Percentiles rank a stretch among this genome's conserved stretches.
Evolutionary conservation across 106 monocot species (phyloP).

Genomic region (Platanthera zijinensis): DNA sequence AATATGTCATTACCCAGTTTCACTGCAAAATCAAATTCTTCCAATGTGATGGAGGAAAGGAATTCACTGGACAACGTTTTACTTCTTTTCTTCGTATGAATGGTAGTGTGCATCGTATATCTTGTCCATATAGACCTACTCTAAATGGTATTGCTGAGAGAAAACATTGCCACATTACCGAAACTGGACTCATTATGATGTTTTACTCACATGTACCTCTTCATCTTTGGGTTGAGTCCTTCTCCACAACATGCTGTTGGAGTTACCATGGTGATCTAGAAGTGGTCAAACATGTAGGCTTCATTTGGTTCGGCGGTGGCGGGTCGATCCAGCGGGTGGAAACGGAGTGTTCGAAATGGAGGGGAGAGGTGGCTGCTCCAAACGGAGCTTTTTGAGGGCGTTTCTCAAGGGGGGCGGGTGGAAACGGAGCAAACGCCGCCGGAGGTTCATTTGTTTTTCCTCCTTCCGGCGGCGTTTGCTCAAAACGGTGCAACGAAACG

Average conservation of each 20-base stretch:
- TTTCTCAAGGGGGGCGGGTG: too few species aligned
- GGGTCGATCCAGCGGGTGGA: too few species aligned
- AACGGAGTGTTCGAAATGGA: too few species aligned
- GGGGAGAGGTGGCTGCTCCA: too few species aligned
- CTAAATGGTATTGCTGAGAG: not conserved
- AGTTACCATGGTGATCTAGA: too few species aligned
- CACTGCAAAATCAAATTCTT: not conserved
- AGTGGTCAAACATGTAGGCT: too few species aligned
- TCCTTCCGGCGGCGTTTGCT: too few species aligned
- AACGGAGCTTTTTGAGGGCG: too few species aligned
- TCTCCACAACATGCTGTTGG: not conserved
- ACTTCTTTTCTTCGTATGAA: not conserved
- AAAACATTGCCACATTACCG: not conserved
- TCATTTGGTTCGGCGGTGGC: too few species aligned
- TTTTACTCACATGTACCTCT: not conserved
- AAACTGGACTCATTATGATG: not conserved
- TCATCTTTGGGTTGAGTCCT: slow-evolving; percentile 7
- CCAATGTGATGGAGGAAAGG: not conserved
- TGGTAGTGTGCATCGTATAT: not conserved
- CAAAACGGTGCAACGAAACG: too few species aligned
- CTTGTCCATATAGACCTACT: not conserved
- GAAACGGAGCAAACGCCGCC: too few species aligned
- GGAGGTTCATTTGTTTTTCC: too few species aligned
- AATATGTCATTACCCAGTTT: not conserved
- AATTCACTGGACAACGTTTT: not conserved